phyloP scores from a whole-genome alignment of 768 basidiomycete species.

The Ephemerocybe angulata region DNA sequence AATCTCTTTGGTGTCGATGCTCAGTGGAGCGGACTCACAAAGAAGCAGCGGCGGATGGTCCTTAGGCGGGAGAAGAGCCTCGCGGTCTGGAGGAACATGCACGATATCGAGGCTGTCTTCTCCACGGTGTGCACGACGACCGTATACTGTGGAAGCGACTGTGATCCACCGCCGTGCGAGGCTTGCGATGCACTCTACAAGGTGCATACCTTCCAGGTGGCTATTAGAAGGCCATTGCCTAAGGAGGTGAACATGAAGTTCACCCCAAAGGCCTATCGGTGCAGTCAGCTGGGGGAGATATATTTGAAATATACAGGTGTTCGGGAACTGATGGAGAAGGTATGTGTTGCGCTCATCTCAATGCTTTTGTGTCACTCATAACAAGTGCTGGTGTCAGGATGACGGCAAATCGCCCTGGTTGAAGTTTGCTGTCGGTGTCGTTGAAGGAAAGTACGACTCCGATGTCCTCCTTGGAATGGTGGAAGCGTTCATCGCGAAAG shows the following conservation, averaged over 20 bases:
- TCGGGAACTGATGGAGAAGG: constrained; percentile 15
- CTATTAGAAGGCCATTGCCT: constrained; percentile 8
- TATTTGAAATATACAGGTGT: constrained; percentile 14
- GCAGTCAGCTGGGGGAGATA: constrained; percentile 9
- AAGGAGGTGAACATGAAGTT: constrained; percentile 14
- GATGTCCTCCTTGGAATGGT: constrained; percentile 17
- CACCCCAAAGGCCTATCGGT: constrained; percentile 12
- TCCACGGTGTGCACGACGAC: constrained; percentile 4
- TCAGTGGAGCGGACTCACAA: background rate
- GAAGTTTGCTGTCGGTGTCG: constrained; percentile 18
- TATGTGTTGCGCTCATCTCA: background rate
- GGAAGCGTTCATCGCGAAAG: constrained; percentile 13
- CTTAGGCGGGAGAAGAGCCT: constrained; percentile 4
- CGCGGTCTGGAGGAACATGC: background rate
- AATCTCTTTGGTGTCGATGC: background rate
- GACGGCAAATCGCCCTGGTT: constrained; percentile 16
- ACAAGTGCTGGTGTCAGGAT: constrained; percentile 13
- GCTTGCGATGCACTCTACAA: constrained; percentile 2
- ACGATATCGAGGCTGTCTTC: constrained; percentile 10
- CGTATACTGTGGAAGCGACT: background rate
- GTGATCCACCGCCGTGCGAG: constrained; percentile 1
- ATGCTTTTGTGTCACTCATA: background rate
- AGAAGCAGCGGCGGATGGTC: constrained; percentile 1
- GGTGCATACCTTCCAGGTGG: constrained; percentile 13
- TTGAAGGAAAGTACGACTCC: constrained; percentile 14